Evolutionary conservation across 75 land plant genomes (phyloP), one percentile per base, ranked within the genome.

Genomic region (Selaginella moellendorffii): DNA sequence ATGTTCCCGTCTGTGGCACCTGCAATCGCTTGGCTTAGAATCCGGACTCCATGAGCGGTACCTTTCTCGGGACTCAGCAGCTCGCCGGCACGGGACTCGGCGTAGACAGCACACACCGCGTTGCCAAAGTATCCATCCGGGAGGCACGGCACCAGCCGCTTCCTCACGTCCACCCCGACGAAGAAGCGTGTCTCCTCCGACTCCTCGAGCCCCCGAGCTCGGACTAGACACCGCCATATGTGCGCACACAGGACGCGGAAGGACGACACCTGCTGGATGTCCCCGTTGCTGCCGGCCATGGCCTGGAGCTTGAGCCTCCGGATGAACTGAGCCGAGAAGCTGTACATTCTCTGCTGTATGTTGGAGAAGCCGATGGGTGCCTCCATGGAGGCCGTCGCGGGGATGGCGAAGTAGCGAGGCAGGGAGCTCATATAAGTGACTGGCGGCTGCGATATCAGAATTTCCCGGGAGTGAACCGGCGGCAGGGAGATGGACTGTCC

Each of bases 81-180:
- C 20, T 72, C 2, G 9, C 81, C 86, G 9, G 79, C 74, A 1
- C 82, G 77, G 2, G 81, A 76, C 1, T 46, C 81, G 22, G 83
- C 78, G 72, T 80, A 78, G 1, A 83, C 53, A 24, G 79, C 86
- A 36, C 78, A 81, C 42, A 85, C 80, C 8, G 76, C 69, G 76
- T 85, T 83, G 0, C 89, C 89, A 72, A 83, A 83, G 77, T 83
- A 85, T 62, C 54, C 29, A n/a, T 77, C 76, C 27, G 80, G 79
- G 62, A 83, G 59, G 1, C 86, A 78, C 1, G 86, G 83, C 1
- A 69, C 71, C 17, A 85, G 52, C 54, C 86, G 56, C 29, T 68
- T 70, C 24, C 89, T 78, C 74, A 86, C 79, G 70, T 85, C 86
- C 24, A 69, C 76, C 72, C 82, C 80, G 63, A 83, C 60, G 36